Percentiles rank a stretch among this genome's conserved stretches.
These are phyloP conservation scores for Elsinoe necatrix DNA, from an alignment of 2,329 filamentous ascomycete species.

Conservation along the genomic window DNA sequence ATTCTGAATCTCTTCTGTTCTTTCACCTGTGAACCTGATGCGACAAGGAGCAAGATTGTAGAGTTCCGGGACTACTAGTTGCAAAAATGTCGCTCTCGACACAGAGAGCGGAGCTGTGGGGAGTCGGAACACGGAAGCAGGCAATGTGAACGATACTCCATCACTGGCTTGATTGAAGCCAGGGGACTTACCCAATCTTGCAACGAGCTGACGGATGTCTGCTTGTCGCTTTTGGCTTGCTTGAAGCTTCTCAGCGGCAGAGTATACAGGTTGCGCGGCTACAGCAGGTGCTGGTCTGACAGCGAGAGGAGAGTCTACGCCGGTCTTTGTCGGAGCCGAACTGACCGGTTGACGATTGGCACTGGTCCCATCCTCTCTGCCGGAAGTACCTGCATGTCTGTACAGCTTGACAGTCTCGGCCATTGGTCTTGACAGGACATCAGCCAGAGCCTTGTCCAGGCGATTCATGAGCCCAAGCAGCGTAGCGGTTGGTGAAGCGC, in stretches of 20 bases:
- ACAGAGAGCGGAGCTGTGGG: slow-evolving; percentile 62
- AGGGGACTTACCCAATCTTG: slow-evolving; percentile 60
- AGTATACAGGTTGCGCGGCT: slow-evolving; percentile 32
- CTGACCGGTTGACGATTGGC: neutral
- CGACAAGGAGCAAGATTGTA: slow-evolving; percentile 64
- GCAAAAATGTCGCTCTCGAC: slow-evolving; percentile 55
- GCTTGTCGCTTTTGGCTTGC: slow-evolving; percentile 56
- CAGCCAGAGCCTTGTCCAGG: slow-evolving; percentile 64
- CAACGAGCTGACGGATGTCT: slow-evolving; percentile 65
- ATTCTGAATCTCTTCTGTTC: slow-evolving; percentile 28
- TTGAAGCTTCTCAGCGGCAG: slow-evolving; percentile 50
- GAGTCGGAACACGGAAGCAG: slow-evolving; percentile 57
- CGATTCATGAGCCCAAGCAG: slow-evolving; percentile 59
- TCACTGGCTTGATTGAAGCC: slow-evolving; percentile 61
- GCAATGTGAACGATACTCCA: slow-evolving; percentile 61
- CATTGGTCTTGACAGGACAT: slow-evolving; percentile 60
- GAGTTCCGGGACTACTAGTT: slow-evolving; percentile 58
- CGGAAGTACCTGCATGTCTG: slow-evolving; percentile 9
- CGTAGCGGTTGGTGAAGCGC: slow-evolving; percentile 47
- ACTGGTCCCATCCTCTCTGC: neutral
- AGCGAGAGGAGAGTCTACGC: neutral
- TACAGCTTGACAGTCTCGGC: slow-evolving; percentile 63
- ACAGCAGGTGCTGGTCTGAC: slow-evolving; percentile 5
- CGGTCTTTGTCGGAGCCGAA: neutral
- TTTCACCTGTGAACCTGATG: slow-evolving; percentile 52